Evolutionary conservation across 2,329 filamentous ascomycete genomes (phyloP).

Genomic region (Alternaria postmessia): DNA sequence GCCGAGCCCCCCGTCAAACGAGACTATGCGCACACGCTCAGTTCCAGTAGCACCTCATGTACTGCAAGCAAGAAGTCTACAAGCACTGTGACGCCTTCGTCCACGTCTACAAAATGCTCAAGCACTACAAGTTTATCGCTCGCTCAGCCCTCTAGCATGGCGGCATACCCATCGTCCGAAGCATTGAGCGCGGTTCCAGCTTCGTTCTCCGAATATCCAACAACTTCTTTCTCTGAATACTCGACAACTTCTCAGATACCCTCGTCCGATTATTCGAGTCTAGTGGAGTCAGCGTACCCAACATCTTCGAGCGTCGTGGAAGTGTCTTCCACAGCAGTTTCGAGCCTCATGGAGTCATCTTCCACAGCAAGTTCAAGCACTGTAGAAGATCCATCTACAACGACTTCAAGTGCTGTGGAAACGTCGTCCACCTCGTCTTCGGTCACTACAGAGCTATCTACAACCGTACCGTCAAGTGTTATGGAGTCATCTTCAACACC

Average conservation of each 20-base stretch:
- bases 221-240: neutral
- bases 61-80: neutral
- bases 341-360: neutral
- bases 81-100: neutral
- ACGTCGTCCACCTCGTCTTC: neutral
- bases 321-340: neutral
- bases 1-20: neutral
- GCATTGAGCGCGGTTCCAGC: neutral
- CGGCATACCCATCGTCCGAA: neutral
- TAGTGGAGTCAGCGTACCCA: neutral
- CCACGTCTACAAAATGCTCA: neutral
- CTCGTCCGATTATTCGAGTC: neutral
- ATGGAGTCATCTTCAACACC: neutral
- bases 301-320: neutral
- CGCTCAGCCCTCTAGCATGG: neutral
- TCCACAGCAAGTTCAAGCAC: neutral
- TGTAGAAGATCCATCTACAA: neutral
- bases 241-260: neutral
- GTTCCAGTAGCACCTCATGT: neutral
- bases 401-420: neutral
- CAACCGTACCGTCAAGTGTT: fast-evolving
- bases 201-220: neutral
- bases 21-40: neutral
- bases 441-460: neutral
- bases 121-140: neutral